Conservation (phyloP, 371 early-diverging fungal species). For the Mortierella sp. region DNA sequence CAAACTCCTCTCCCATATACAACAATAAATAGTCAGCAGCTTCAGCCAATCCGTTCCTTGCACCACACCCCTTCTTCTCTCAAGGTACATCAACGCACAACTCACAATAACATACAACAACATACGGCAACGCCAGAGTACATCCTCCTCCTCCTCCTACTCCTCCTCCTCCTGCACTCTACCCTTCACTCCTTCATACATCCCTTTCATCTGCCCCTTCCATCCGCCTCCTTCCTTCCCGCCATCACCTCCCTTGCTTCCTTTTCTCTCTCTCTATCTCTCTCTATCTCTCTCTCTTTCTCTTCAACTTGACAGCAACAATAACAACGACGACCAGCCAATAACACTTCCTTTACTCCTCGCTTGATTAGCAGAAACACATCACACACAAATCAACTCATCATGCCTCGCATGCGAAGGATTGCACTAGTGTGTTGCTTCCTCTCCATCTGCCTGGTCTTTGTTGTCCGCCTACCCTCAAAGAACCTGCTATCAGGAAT, state of each 20-base stretch:
- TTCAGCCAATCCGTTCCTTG: not conserved
- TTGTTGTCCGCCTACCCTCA: slow-evolving; percentile 46
- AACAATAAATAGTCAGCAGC: no score
- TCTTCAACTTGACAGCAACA: no score
- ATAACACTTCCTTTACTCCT: not conserved
- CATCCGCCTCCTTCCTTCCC: not conserved
- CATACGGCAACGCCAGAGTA: no score
- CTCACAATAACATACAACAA: no score
- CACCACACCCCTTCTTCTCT: not conserved
- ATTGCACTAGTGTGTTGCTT: slow-evolving; percentile 52
- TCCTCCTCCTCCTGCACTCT: not conserved
- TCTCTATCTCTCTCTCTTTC: no score
- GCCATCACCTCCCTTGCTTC: not conserved
- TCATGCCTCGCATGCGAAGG: slow-evolving; percentile 59
- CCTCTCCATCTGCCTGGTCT: slow-evolving; percentile 46
- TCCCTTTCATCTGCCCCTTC: not conserved
- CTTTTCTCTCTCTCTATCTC: not conserved
- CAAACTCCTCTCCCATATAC: no score
- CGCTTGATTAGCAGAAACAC: not conserved
- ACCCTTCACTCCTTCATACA: not conserved
- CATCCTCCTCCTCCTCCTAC: not conserved
- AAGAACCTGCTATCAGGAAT: slow-evolving; percentile 41
- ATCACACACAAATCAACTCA: slow-evolving; percentile 17
- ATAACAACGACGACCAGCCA: not conserved
- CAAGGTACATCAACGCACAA: not conserved